These are phyloP conservation scores for Macrotyloma uniflorum DNA, from an alignment of 306 rosid species.

Conservation along the genomic window DNA sequence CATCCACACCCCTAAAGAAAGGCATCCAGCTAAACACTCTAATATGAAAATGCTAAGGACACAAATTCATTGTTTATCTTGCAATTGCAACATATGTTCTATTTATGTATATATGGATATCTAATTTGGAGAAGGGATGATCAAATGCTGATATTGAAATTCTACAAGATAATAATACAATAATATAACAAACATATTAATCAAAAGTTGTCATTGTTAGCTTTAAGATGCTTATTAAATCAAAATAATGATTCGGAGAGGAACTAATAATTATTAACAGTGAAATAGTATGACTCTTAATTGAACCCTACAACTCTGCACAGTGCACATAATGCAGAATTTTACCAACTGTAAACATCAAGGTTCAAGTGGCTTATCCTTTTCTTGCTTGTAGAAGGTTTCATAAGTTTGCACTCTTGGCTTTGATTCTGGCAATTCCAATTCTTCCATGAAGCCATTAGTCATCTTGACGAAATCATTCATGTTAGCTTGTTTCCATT, in stretches of 20 bases:
- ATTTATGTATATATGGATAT: background rate
- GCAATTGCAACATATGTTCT: background rate
- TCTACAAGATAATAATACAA: background rate
- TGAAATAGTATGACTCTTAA: conserved; percentile 5
- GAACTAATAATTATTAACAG: conserved; percentile 21
- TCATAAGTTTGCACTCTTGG: conserved; percentile 77
- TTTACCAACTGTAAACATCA: conserved; percentile 40
- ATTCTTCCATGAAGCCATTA: conserved; percentile 56
- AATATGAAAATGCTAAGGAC: background rate
- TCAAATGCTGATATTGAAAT: background rate
- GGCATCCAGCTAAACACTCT: background rate
- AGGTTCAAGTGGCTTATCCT: conserved; percentile 39
- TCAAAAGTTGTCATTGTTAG: conserved; percentile 14
- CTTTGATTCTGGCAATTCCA: conserved; percentile 74
- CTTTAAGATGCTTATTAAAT: conserved; percentile 31
- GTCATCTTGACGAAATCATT: conserved; percentile 82
- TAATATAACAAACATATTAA: background rate
- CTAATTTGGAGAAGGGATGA: background rate
- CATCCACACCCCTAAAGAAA: background rate
- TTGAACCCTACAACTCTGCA: conserved; percentile 26
- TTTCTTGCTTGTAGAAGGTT: conserved; percentile 59
- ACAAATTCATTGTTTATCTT: background rate
- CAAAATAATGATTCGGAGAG: conserved; percentile 23
- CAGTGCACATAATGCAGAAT: conserved; percentile 20
- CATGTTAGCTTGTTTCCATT: conserved; percentile 68